Evolutionary conservation across 768 basidiomycete species (phyloP).

Genomic region (Phylloporus scabripes): DNA sequence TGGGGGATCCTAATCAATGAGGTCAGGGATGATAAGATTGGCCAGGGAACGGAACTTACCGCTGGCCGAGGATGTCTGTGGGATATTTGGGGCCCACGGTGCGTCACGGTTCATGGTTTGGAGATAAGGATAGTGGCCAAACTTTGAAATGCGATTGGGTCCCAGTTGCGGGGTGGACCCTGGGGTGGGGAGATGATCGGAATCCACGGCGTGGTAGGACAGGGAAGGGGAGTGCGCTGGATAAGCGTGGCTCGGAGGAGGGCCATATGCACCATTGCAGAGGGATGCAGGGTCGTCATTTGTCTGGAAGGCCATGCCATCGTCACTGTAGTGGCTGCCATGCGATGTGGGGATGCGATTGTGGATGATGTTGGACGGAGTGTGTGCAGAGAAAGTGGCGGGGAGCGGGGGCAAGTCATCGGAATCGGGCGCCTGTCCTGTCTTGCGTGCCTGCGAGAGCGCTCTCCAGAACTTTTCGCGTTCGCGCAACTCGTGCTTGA

Average conservation of each 20-base stretch:
- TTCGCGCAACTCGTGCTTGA: slow-evolving; percentile 61
- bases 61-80: slow-evolving; percentile 29
- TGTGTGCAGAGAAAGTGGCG: slow-evolving; percentile 36
- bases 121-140: slow-evolving; percentile 45
- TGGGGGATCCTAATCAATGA: slow-evolving; percentile 54
- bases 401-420: slow-evolving; percentile 51
- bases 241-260: slow-evolving; percentile 36
- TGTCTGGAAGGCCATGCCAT: slow-evolving; percentile 45
- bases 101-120: slow-evolving; percentile 31
- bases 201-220: slow-evolving; percentile 31
- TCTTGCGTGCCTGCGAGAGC: slow-evolving; percentile 62
- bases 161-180: slow-evolving; percentile 29
- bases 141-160: slow-evolving; percentile 46
- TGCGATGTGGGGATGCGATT: slow-evolving; percentile 37
- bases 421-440: slow-evolving; percentile 44
- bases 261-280: slow-evolving; percentile 41
- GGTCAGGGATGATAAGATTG: slow-evolving; percentile 29
- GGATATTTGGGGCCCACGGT: slow-evolving; percentile 25
- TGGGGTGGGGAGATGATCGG: slow-evolving; percentile 26
- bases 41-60: slow-evolving; percentile 25
- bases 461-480: slow-evolving; percentile 71
- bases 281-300: slow-evolving; percentile 42
- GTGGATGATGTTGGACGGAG: slow-evolving; percentile 29
- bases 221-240: slow-evolving; percentile 45
- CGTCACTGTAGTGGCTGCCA: slow-evolving; percentile 34